phyloP scores from a whole-genome alignment of 345 rosid species.

The Salix viminalis region DNA sequence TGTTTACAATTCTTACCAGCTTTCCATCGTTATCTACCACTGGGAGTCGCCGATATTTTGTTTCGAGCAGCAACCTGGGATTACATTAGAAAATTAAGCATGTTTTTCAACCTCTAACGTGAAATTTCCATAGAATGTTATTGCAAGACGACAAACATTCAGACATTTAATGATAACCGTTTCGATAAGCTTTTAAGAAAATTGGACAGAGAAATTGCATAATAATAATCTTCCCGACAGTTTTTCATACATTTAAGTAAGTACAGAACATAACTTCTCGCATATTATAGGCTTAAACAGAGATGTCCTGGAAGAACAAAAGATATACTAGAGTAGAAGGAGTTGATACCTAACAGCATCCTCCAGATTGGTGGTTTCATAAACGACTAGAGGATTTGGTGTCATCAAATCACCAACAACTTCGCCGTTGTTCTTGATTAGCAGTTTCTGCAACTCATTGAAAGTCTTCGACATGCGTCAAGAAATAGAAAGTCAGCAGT shows the following conservation, averaged over 20 bases:
- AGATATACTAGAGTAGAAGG: not conserved
- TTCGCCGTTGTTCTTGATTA: conserved; percentile 72
- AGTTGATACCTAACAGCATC: conserved; percentile 73
- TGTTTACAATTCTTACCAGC: conserved; percentile 50
- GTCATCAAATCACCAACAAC: conserved; percentile 96
- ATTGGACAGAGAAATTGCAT: not conserved
- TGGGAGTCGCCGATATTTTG: conserved; percentile 80
- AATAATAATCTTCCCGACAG: not conserved
- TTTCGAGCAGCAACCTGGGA: conserved; percentile 79
- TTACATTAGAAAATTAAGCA: not conserved
- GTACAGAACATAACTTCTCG: not conserved
- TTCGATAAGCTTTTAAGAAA: not conserved
- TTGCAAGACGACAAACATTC: not conserved
- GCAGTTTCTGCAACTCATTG: conserved; percentile 71
- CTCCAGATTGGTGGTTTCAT: conserved; percentile 71
- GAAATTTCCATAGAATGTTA: not conserved
- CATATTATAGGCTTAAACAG: not conserved
- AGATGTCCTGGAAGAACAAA: not conserved
- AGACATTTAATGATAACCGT: not conserved
- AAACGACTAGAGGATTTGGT: conserved; percentile 71
- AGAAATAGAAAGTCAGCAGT: conserved; percentile 15
- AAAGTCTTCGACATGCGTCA: conserved; percentile 47
- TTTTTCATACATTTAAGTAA: not conserved
- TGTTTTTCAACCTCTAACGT: not conserved
- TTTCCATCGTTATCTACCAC: conserved; percentile 71